Conservation (phyloP, 2,329 filamentous ascomycete species). For the Aspergillus floridensis region DNA sequence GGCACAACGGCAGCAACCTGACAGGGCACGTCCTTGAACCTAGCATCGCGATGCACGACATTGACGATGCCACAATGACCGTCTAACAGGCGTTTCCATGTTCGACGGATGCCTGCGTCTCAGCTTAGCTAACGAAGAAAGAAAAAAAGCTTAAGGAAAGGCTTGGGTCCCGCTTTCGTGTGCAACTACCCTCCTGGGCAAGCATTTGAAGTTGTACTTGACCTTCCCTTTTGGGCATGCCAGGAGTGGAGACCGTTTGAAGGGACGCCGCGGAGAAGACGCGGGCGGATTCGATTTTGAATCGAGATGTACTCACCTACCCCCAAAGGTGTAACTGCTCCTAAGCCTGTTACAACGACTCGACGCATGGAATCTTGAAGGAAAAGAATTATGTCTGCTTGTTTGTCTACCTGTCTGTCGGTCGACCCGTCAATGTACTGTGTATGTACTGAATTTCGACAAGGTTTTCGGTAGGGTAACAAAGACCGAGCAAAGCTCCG, state of each 20-base stretch:
- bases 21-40: slow-evolving; percentile 74
- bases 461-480: no score
- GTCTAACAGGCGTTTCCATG: slow-evolving; percentile 78
- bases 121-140: slow-evolving; percentile 10
- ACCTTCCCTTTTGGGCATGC: slow-evolving; percentile 33
- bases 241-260: slow-evolving; percentile 26
- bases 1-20: slow-evolving; percentile 84
- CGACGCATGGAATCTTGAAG: slow-evolving; percentile 49
- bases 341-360: slow-evolving; percentile 80
- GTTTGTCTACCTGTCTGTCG: background rate
- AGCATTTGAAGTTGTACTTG: slow-evolving; percentile 21
- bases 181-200: slow-evolving; percentile 19
- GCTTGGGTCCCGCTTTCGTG: slow-evolving; percentile 4
- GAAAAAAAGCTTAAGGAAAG: background rate
- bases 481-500: no score
- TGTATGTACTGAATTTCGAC: background rate
- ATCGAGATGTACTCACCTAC: slow-evolving; percentile 54
- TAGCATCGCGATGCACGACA: slow-evolving; percentile 59
- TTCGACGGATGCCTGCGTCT: slow-evolving; percentile 62
- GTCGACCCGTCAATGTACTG: background rate
- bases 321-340: slow-evolving; percentile 78
- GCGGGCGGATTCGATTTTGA: background rate
- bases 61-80: slow-evolving; percentile 79
- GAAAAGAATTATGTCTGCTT: background rate
- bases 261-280: slow-evolving; percentile 4